A percentile compares a stretch with the other conserved stretches of the same genome.
phyloP scores from a whole-genome alignment of 306 rosid species.

The Trifolium dubium region DNA sequence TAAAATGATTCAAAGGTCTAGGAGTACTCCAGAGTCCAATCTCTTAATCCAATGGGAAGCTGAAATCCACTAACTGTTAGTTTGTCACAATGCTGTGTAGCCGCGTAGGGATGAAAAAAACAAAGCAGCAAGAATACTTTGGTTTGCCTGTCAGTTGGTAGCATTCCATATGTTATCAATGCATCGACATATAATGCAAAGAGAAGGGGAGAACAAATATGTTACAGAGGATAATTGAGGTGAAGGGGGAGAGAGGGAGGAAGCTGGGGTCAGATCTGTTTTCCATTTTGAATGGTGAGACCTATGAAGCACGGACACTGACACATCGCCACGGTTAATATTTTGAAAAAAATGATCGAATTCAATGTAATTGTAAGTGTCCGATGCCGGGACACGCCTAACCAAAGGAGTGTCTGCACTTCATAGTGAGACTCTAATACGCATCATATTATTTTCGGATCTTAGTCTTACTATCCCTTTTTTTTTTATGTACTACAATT shows the following conservation, averaged over 20 bases:
- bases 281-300: too few species aligned
- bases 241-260: not conserved
- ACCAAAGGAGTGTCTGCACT: too few species aligned
- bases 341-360: too few species aligned
- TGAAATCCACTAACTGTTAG: slow-evolving; percentile 7
- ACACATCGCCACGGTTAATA: too few species aligned
- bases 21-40: slow-evolving; percentile 7
- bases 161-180: not conserved
- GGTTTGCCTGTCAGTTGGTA: not conserved
- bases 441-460: too few species aligned
- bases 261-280: not conserved
- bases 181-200: not conserved
- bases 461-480: too few species aligned
- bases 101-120: not conserved
- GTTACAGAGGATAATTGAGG: not conserved
- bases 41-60: slow-evolving; percentile 5
- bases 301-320: too few species aligned
- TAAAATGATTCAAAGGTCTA: not conserved
- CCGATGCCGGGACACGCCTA: too few species aligned
- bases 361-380: too few species aligned
- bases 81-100: not conserved
- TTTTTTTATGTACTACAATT: too few species aligned
- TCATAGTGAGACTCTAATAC: too few species aligned
- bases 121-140: not conserved
- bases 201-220: not conserved